Conservation (phyloP, 2,329 filamentous ascomycete genomes). For the Alternaria sp. region DNA sequence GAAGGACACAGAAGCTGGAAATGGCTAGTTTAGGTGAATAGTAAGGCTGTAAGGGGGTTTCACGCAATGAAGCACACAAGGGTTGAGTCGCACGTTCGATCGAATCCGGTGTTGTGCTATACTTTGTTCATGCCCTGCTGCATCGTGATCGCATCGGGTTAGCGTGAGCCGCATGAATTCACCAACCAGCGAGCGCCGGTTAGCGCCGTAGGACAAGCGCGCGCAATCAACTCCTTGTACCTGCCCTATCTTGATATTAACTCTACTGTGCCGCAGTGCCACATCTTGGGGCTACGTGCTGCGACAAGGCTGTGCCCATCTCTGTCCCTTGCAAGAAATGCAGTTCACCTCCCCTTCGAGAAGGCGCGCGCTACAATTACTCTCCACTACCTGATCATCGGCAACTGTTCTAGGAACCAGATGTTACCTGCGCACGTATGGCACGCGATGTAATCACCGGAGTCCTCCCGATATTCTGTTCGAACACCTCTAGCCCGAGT, state of each 20-base stretch:
- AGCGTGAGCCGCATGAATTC: not conserved
- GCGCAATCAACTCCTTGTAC: not conserved
- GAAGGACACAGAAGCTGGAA: not conserved
- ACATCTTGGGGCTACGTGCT: constrained; percentile 7
- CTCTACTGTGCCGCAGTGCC: constrained; percentile 13
- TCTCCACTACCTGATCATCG: too few species aligned
- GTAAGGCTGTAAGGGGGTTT: not conserved
- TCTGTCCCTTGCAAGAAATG: not conserved
- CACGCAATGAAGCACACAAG: not conserved
- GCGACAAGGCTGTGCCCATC: not conserved
- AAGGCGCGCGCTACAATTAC: too few species aligned
- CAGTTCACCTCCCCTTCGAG: not conserved
- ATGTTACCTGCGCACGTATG: too few species aligned
- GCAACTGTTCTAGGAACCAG: too few species aligned
- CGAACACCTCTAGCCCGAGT: too few species aligned
- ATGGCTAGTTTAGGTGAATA: not conserved
- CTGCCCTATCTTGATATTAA: not conserved
- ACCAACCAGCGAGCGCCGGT: constrained; percentile 13
- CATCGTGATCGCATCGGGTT: constrained; percentile 1
- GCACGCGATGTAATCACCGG: too few species aligned
- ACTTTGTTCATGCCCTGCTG: not conserved
- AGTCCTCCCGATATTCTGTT: too few species aligned
- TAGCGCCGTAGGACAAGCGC: constrained; percentile 1
- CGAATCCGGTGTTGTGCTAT: not conserved
- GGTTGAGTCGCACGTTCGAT: not conserved